A percentile compares a stretch with the other conserved stretches of the same genome.
Conservation (phyloP, 2,329 filamentous ascomycete species). For the Cryoendolithus antarcticus region DNA sequence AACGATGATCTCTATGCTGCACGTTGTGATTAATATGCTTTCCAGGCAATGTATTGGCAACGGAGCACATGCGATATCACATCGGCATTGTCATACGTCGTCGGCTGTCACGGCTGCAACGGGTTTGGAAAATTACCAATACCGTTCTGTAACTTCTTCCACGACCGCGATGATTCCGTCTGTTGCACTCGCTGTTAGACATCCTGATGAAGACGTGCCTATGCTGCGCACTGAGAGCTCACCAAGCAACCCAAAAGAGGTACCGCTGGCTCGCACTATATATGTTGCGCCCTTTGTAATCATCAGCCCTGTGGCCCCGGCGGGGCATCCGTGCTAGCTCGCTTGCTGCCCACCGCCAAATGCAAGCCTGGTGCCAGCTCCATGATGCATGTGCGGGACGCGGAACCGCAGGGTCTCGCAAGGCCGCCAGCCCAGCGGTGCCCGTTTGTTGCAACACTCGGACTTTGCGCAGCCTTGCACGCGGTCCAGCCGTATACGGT, state of each 20-base stretch:
- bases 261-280: slow-evolving; percentile 2
- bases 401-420: slow-evolving; percentile 1
- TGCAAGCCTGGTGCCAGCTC: slow-evolving; percentile 1
- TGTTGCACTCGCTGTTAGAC: slow-evolving; percentile 1
- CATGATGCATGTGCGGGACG: slow-evolving; percentile 4
- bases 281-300: neutral
- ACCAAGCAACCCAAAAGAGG: slow-evolving; percentile 2
- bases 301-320: slow-evolving; percentile 5
- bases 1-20: no score
- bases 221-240: neutral
- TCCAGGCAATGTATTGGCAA: no score
- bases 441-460: neutral
- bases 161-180: neutral
- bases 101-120: no score
- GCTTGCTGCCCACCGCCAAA: slow-evolving; percentile 5
- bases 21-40: no score
- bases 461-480: slow-evolving; percentile 2
- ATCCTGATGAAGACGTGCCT: slow-evolving; percentile 2
- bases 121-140: slow-evolving; percentile 1
- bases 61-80: no score
- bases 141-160: slow-evolving; percentile 1
- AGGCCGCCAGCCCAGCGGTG: slow-evolving; percentile 4
- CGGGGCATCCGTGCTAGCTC: slow-evolving; percentile 5
- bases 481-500: slow-evolving; percentile 5
- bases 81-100: no score